Evolutionary conservation across 78 protist species (phyloP), one percentile per base, ranked within the genome.

Genomic region (Protostelium mycophagum): DNA sequence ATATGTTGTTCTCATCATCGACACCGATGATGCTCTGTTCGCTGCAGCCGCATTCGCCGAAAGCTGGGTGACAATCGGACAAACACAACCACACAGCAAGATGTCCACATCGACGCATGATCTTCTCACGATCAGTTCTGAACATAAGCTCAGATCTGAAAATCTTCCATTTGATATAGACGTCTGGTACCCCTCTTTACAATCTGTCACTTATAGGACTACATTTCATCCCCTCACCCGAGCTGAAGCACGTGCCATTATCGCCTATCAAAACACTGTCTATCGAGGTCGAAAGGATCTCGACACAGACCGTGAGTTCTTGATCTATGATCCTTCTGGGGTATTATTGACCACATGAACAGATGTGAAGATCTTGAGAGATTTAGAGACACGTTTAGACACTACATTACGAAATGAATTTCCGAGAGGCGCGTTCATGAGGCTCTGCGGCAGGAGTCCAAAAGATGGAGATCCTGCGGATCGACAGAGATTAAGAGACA

Each of bases 171-270:
- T 90, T 31, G 91, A 90, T 31, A 90, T 87, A 25, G 91, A 90
- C 90, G 91, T 90, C 25, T 90, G 91, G 91, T 90, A 90, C 63
- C 91, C 91, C 36, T 35, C 88, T 31, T n/a, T 90, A 38, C 9
- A 29, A 34, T 36, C 35, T 23, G 86, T 34, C 83, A 90, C 91
- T 16, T 90, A 87, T 63, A 34, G 5, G 1, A 85, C 91, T 28
- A 83, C 35, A 28, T 90, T 90, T 38, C 10, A 31, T 83, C 91
- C 91, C 1, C 88, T 90, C 38, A 85, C 91, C 23, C 1, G 91
- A 28, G 34, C 86, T 28, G 91, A 90, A 89, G 91, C 91, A 10
- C 35, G 31, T 28, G 88, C 89, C 35, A 29, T 90, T 28, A 29
- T 90, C 9, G 35, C 86, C 91, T 85, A 85, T 63, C 87, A 90